These are phyloP conservation scores for Scheffersomyces lignicola DNA, from an alignment of 1,139 yeast species.

Conservation along the genomic window DNA sequence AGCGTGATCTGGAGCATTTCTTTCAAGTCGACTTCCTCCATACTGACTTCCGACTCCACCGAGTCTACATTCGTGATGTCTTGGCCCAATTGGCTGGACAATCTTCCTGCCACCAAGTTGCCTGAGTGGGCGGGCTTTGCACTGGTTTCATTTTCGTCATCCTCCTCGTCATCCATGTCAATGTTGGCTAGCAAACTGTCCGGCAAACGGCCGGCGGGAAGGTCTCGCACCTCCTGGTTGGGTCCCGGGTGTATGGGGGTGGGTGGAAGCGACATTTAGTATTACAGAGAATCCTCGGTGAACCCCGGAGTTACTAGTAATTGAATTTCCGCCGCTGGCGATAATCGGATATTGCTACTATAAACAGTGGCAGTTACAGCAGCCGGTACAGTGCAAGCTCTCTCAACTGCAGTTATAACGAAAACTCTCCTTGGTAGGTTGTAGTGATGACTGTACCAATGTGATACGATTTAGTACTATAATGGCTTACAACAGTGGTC, in stretches of 20 bases:
- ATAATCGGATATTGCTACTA: no score
- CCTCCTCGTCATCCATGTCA: slow-evolving; percentile 43
- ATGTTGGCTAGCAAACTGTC: slow-evolving; percentile 21
- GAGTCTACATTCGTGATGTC: background rate
- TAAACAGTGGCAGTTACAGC: no score
- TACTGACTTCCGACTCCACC: slow-evolving; percentile 4
- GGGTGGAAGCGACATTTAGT: slow-evolving; percentile 27
- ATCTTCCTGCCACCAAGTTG: slow-evolving; percentile 5
- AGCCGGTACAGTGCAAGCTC: no score
- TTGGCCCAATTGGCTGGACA: background rate
- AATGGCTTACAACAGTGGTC: no score
- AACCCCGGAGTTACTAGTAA: no score
- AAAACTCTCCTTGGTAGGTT: no score
- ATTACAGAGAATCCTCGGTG: slow-evolving; percentile 4
- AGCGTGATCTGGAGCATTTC: slow-evolving; percentile 21
- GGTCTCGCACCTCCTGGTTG: slow-evolving; percentile 36
- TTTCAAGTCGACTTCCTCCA: slow-evolving; percentile 15
- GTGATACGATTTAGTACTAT: no score
- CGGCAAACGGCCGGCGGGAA: slow-evolving; percentile 31
- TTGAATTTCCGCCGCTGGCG: no score
- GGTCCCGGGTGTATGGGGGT: slow-evolving; percentile 53
- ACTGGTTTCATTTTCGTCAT: slow-evolving; percentile 19
- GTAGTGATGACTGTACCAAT: no score
- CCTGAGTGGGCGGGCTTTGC: background rate
- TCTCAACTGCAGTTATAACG: no score